These are phyloP conservation scores for Diplodia seriata DNA, from an alignment of 2,329 filamentous ascomycete genomes.

Conservation along the genomic window DNA sequence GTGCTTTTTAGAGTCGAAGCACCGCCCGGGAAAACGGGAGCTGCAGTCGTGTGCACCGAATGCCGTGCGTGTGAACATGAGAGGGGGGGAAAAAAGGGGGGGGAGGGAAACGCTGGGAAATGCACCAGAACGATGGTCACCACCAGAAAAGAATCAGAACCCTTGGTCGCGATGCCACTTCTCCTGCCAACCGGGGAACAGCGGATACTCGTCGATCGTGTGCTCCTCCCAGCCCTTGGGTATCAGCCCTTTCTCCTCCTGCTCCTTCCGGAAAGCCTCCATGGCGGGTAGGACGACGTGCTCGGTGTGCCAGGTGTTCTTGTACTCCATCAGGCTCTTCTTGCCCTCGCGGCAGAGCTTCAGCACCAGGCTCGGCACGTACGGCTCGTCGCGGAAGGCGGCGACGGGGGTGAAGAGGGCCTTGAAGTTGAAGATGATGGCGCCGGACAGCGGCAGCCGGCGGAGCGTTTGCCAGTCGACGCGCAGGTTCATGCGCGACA, in stretches of 20 bases:
- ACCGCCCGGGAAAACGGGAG: background rate
- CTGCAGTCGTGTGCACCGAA: background rate
- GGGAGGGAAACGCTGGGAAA: background rate
- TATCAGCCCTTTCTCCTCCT: conserved; percentile 66
- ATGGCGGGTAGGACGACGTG: conserved; percentile 72
- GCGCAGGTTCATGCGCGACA: conserved; percentile 70
- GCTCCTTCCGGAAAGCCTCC: conserved; percentile 68
- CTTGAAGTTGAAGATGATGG: conserved; percentile 87
- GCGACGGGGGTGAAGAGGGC: conserved; percentile 78
- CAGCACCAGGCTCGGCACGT: conserved; percentile 70
- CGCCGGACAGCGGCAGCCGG: conserved; percentile 76
- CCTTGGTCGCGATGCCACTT: conserved; percentile 74
- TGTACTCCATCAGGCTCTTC: conserved; percentile 75
- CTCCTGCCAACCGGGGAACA: conserved; percentile 76
- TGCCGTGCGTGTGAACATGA: background rate
- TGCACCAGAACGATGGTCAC: background rate
- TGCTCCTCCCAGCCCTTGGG: conserved; percentile 68
- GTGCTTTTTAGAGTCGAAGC: background rate
- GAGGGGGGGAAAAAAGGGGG: too few relatives aligned
- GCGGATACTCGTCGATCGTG: conserved; percentile 78
- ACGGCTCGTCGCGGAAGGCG: conserved; percentile 74
- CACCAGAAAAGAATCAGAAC: conserved; percentile 49
- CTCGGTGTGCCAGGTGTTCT: conserved; percentile 80
- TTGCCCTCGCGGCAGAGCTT: conserved; percentile 77
- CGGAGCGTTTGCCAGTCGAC: conserved; percentile 91